Base-by-base conservation (phyloP, 2,329 filamentous ascomycete genomes). In the Fusarium illudens region DNA sequence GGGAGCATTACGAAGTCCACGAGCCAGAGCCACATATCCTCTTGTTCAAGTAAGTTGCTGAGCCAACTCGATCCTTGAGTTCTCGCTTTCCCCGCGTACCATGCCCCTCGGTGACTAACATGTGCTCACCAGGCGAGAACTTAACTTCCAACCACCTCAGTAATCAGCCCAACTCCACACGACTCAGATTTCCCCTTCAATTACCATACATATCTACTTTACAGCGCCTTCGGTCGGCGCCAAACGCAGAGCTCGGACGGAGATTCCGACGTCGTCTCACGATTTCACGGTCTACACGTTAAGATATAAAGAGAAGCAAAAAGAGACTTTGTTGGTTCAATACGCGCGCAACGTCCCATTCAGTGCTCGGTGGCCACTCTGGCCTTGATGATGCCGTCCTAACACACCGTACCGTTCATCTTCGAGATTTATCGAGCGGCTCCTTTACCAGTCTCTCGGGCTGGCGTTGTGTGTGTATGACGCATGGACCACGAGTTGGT, bases 1-100 rank as follows among this genome's bases (percentile, higher is more conserved):
- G 96, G 96, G 95, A 98, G 79, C 96, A 99, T 80, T 99, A 99
- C 79, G 96, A 99, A 81, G 96, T 99, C 57, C 96, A 99, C 80
- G 96, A 98, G 80, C 96, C 96, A 42, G 96, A 99, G 83, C 96
- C 96, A 70, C 96, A 99, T 80, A 99, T 99, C 76, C 87, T 99
- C 58, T 88, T 99, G 30, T 99, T 99, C 88, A 99, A 99, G 95
- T 97, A 83, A 80, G 92, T 84, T 36, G 10, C 11, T 17, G 52
- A 22, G n/a, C 9, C n/a, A 12, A 19, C 11, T 30, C 17, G 5
- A n/a, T 39, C 49, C n/a, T 52, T 29, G 53, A 25, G 4, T 17
- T 8, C 5, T 13, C 33, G 17, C 27, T 44, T 22, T 20, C 42
- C 30, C 37, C 9, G 32, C 8, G 39, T 13, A 13, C 29, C 12